phyloP scores from a whole-genome alignment of 1,284 basidiomycete genomes.

The Leccinum insigne region DNA sequence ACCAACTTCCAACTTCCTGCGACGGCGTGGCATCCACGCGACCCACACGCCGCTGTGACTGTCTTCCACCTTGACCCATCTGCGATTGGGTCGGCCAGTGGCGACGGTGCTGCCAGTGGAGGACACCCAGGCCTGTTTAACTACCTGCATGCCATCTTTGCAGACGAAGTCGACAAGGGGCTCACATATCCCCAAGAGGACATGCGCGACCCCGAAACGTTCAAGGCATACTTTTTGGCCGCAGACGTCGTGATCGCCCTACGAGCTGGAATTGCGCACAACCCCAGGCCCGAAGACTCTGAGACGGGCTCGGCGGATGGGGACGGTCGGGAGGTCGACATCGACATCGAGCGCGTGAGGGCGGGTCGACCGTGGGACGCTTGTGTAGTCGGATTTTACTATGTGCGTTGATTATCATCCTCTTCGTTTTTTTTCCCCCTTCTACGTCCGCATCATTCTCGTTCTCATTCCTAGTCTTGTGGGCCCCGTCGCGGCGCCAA shows the following conservation, averaged over 20 bases:
- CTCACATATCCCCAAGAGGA: conserved; percentile 84
- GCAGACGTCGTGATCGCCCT: conserved; percentile 78
- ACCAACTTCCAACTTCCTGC: conserved; percentile 38
- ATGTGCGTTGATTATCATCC: conserved; percentile 49
- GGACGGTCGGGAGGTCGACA: too few species aligned
- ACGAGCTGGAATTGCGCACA: not conserved
- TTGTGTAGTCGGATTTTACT: conserved; percentile 80
- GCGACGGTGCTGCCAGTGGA: not conserved
- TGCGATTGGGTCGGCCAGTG: conserved; percentile 32
- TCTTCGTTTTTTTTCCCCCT: too few species aligned
- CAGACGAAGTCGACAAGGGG: conserved; percentile 74
- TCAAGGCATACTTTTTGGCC: conserved; percentile 74
- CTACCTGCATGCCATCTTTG: conserved; percentile 66
- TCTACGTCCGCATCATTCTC: not conserved
- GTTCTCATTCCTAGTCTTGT: not conserved
- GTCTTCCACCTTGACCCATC: conserved; percentile 66
- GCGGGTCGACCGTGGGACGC: conserved; percentile 61
- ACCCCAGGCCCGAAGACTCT: not conserved
- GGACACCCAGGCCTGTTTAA: conserved; percentile 52
- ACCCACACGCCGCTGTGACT: conserved; percentile 25
- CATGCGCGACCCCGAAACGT: conserved; percentile 52
- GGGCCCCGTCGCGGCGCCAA: not conserved
- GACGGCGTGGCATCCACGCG: conserved; percentile 15
- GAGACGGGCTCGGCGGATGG: conserved; percentile 4
- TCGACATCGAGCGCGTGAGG: too few species aligned